Base-by-base conservation (phyloP, 805 yeast genomes). In the Wickerhamomyces silvicola region DNA sequence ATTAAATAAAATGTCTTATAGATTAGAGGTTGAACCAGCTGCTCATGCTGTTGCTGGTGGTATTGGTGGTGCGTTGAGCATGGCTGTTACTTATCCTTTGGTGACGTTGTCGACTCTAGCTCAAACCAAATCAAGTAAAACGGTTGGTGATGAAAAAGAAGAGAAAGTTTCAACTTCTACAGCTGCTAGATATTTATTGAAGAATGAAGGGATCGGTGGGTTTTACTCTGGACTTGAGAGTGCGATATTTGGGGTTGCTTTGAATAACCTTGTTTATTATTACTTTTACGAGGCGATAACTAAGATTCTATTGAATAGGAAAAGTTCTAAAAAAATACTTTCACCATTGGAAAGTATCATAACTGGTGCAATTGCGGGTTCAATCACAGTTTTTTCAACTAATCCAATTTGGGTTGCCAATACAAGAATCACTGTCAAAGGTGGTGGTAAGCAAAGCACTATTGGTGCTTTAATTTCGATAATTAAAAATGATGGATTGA, bases 31-130 rank as follows among this genome's bases (percentile, higher is more conserved):
- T 10, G 52, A 50, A 27, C 56, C 56, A 3, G 35, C 41, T 5
- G 86, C 92, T 10, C 96, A 88, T 52, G 96, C 96, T n/a, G 57
- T 88, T 9, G 82, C 95, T 6, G 97, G 97, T 9, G 95, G 95
- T 22, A 80, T 88, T 6, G 95, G 95, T 18, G 97, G 97, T 10
- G 87, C 90, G 15, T 68, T 85, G 18, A 74, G 95, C 3, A 81
- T 86, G 80, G 71, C 80, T 1, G 77, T 86, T 24, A 88, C 97
- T 1, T 88, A 88, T 53, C 97, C 97, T 2, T 64, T 88, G 46
- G 86, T 85, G 38, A 82, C 94, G 1, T 60, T 87, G 35, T 81
- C 94, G 2, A 87, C 96, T 0, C 71, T 84, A 32, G 94, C 95
- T 4, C 97, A 88, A 54, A 81, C 90, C n/a, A 69, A 65, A 41